phyloP scores from a whole-genome alignment of 2,329 filamentous ascomycete genomes.

The Alternaria sp. region DNA sequence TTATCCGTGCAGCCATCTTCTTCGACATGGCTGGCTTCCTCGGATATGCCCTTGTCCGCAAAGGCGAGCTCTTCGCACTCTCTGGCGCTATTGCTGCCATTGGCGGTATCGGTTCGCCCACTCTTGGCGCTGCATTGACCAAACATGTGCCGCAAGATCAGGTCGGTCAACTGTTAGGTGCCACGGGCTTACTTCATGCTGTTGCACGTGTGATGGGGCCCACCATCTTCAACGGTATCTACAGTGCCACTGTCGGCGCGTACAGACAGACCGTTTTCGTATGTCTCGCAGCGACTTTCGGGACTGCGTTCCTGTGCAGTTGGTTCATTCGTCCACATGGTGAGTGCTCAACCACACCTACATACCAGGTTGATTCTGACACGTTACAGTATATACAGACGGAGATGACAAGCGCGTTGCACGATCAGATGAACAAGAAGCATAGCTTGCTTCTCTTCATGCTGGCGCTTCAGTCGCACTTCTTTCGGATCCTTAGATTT shows the following conservation, averaged over 20 bases:
- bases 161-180: conserved; percentile 87
- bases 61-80: conserved; percentile 69
- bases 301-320: conserved; percentile 67
- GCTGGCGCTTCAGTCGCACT: neutral
- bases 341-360: conserved; percentile 56
- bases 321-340: conserved; percentile 76
- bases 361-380: neutral
- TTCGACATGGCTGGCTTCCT: conserved; percentile 78
- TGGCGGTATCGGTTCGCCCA: conserved; percentile 85
- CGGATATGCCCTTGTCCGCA: conserved; percentile 73
- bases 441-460: conserved; percentile 5
- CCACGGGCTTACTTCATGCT: conserved; percentile 84
- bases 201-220: conserved; percentile 80
- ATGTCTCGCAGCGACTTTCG: conserved; percentile 71
- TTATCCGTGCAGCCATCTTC: conserved; percentile 76
- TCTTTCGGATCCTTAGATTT: neutral
- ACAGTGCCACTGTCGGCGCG: conserved; percentile 76
- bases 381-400: conserved; percentile 11
- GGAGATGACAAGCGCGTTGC: conserved; percentile 10
- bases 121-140: conserved; percentile 81
- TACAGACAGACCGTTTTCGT: conserved; percentile 87
- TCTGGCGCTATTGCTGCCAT: conserved; percentile 76
- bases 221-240: conserved; percentile 83
- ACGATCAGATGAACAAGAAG: conserved; percentile 1
- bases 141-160: conserved; percentile 87